Conservation (phyloP, 805 yeast genomes). For the Yamadazyma olivae region DNA sequence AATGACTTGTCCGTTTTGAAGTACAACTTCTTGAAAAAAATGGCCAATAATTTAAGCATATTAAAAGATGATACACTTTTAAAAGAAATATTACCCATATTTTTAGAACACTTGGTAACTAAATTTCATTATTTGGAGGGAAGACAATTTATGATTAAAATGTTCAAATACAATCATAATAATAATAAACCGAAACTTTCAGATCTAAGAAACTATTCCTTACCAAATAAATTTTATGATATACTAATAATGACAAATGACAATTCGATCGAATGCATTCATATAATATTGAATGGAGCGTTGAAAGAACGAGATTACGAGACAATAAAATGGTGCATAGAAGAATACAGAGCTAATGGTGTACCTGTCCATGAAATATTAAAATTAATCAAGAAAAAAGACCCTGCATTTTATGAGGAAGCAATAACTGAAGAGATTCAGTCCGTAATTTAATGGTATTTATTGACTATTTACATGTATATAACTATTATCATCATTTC, state of each 20-base stretch:
- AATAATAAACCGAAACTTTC: background rate
- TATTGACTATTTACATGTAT: conserved; percentile 5
- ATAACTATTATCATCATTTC: conserved; percentile 9
- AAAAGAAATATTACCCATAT: conserved; percentile 4
- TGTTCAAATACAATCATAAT: background rate
- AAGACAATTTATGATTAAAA: conserved; percentile 1
- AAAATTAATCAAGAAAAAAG: background rate
- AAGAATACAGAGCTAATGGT: conserved; percentile 29
- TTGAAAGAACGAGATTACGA: conserved; percentile 18
- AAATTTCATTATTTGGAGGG: conserved; percentile 2
- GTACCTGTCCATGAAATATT: conserved; percentile 15
- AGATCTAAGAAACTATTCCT: conserved; percentile 2
- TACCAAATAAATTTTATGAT: conserved; percentile 5
- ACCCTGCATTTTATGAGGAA: background rate
- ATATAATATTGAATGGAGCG: conserved; percentile 21
- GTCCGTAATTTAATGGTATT: background rate
- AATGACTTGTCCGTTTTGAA: background rate
- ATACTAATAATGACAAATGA: conserved; percentile 6
- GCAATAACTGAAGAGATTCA: background rate
- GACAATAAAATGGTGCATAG: conserved; percentile 26
- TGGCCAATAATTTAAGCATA: conserved; percentile 2
- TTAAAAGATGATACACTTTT: conserved; percentile 1
- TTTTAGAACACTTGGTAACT: conserved; percentile 5
- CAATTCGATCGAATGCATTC: conserved; percentile 18
- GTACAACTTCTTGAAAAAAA: conserved; percentile 5